Base-by-base conservation (phyloP, 805 yeast genomes). In the Hanseniaspora clermontiae region DNA sequence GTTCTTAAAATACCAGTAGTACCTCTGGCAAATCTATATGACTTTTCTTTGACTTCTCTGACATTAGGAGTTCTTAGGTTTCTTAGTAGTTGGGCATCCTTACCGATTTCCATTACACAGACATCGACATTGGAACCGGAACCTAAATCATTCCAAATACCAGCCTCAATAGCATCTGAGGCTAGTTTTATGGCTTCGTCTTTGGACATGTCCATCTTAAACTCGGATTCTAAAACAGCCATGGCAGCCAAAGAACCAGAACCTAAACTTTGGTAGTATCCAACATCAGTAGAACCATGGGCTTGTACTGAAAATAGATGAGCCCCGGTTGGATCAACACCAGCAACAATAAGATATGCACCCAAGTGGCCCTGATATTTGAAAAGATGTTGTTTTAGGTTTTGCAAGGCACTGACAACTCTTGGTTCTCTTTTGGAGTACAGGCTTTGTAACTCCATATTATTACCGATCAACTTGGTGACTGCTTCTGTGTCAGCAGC, bases 401-500 rank as follows among this genome's bases (percentile, higher is more conserved):
- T 79, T 46, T 95, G 93, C 68, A 93, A 76, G 15, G 96, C 91
- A 5, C 96, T 84, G 43, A 89, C 90, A 46, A 93, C 97, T 63
- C 98, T 77, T 46, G 98, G 97, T 63, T 82, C 81, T 63, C 97
- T 81, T 59, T 82, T 82, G 37, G 91, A 82, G 64, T 84, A 82
- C 71, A 89, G 74, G 9, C 95, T 76, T 70, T 91, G 98, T 60
- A 93, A 75, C 71, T 93, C 98, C 61, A 93, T 74, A 68, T 91
- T 90, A 40, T 96, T 87, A 39, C 88, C 81, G 62, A 89, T 89
- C 66, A 93, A 76, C 70, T 89, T 96, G 5, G 98, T 93, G 42
- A 93, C 97, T 82, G 89, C 88, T 70, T 93, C 97, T 12, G 97
- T 93, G 69, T 93, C 98, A 8, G 98, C 97, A 34, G 98, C 98